Conservation (phyloP, 352 stramenopile species). For the Thalassiosira allenii region DNA sequence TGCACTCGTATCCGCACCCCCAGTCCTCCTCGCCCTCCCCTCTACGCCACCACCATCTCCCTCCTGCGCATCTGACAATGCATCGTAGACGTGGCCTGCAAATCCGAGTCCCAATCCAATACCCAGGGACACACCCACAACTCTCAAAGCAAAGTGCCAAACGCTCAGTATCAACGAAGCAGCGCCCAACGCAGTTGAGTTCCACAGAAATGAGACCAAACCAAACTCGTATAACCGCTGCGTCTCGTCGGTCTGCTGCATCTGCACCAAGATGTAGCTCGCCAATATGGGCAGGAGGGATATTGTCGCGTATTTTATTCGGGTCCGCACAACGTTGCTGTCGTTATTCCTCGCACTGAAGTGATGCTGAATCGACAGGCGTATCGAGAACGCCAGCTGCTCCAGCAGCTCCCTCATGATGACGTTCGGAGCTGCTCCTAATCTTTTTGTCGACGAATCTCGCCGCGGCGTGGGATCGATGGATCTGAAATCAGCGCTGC, state of each 20-base stretch:
- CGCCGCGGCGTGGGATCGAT: too few relatives aligned
- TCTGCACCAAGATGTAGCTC: too few relatives aligned
- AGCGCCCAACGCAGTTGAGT: too few relatives aligned
- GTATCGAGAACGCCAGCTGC: constrained; percentile 2
- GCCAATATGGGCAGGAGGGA: constrained; percentile 22
- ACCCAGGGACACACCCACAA: constrained; percentile 63
- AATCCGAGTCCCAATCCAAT: constrained; percentile 80
- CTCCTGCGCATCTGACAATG: constrained; percentile 56
- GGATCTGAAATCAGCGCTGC: too few relatives aligned
- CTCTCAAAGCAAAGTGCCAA: constrained; percentile 50
- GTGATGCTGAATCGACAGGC: too few relatives aligned
- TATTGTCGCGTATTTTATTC: constrained; percentile 10
- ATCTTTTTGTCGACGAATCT: too few relatives aligned
- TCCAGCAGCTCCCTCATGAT: constrained; percentile 30
- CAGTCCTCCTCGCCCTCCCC: not conserved
- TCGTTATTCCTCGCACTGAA: too few relatives aligned
- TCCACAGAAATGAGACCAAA: too few relatives aligned
- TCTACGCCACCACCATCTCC: not conserved
- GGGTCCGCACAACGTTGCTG: too few relatives aligned
- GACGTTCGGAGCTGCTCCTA: too few relatives aligned
- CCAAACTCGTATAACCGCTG: too few relatives aligned
- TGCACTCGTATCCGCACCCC: not conserved
- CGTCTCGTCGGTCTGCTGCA: too few relatives aligned
- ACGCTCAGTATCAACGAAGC: constrained; percentile 30
- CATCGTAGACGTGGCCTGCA: constrained; percentile 77